Conservation (phyloP, 768 basidiomycete genomes). For the Leccinellum albellum region DNA sequence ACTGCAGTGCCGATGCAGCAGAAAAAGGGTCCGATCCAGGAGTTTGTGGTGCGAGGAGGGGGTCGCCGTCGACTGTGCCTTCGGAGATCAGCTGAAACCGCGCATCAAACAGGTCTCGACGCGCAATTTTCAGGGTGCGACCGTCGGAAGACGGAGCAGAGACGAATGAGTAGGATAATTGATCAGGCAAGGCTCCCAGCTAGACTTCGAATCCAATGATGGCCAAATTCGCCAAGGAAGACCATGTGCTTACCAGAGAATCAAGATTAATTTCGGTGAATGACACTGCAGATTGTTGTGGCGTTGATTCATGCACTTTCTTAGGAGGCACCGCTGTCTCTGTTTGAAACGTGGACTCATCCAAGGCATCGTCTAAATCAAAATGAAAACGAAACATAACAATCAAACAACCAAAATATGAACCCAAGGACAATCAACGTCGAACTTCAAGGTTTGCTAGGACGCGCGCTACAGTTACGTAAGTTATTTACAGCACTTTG, state of each 20-base stretch:
- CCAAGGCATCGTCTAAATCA: slow-evolving; percentile 47
- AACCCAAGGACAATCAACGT: neutral
- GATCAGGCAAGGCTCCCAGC: slow-evolving; percentile 64
- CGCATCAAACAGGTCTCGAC: slow-evolving; percentile 91
- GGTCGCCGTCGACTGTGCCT: slow-evolving; percentile 12
- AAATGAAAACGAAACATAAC: slow-evolving; percentile 50
- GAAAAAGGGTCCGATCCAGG: neutral
- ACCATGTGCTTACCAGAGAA: slow-evolving; percentile 29
- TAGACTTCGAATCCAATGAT: slow-evolving; percentile 33
- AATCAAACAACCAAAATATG: neutral
- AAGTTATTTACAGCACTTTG: neutral
- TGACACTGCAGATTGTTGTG: slow-evolving; percentile 4
- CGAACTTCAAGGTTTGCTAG: too few relatives aligned
- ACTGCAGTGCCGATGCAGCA: slow-evolving; percentile 44
- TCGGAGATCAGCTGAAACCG: slow-evolving; percentile 88
- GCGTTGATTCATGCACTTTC: neutral
- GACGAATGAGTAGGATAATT: slow-evolving; percentile 80
- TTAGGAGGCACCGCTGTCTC: neutral
- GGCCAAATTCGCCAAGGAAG: neutral
- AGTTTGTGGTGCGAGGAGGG: slow-evolving; percentile 6
- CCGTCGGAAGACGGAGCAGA: slow-evolving; percentile 42
- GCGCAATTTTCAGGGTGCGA: slow-evolving; percentile 42
- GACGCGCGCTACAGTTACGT: too few relatives aligned
- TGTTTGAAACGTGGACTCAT: slow-evolving; percentile 18
- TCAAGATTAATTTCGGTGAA: slow-evolving; percentile 31